These are phyloP conservation scores for Athelia psychrophila DNA, from an alignment of 1,284 basidiomycete species.

Conservation along the genomic window DNA sequence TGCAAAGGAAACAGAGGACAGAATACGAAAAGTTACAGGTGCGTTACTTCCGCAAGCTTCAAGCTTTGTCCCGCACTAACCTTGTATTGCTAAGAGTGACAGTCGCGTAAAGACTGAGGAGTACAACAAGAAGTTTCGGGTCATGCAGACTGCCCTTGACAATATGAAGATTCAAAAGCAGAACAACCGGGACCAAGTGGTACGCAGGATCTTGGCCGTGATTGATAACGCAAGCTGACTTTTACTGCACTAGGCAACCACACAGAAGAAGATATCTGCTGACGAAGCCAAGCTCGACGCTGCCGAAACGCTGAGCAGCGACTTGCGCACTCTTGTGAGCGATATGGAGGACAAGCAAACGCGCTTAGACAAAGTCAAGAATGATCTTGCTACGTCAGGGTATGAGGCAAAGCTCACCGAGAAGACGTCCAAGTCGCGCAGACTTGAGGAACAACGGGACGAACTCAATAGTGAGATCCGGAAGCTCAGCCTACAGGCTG, in stretches of 20 bases:
- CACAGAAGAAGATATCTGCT: conserved; percentile 47
- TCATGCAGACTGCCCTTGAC: conserved; percentile 52
- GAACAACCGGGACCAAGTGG: conserved; percentile 61
- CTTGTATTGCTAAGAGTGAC: conserved; percentile 38
- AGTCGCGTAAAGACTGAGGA: conserved; percentile 52
- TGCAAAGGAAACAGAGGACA: conserved; percentile 50
- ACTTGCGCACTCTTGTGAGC: conserved; percentile 53
- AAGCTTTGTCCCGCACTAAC: conserved; percentile 1
- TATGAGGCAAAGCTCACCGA: conserved; percentile 73
- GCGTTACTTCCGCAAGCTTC: conserved; percentile 4
- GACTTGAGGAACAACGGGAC: conserved; percentile 73
- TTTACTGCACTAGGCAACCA: conserved; percentile 37
- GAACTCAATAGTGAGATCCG: conserved; percentile 72
- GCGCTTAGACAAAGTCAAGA: conserved; percentile 54
- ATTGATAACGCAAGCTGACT: conserved; percentile 4
- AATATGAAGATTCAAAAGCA: conserved; percentile 49
- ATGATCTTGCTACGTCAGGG: conserved; percentile 56
- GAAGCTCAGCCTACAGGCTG: conserved; percentile 77
- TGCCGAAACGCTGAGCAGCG: conserved; percentile 51
- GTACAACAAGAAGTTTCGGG: conserved; percentile 51
- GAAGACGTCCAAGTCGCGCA: conserved; percentile 50
- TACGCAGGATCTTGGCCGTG: conserved; percentile 28
- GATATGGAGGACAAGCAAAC: conserved; percentile 71
- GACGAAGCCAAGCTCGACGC: conserved; percentile 57
- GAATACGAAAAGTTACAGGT: conserved; percentile 67